Evolutionary conservation across 2,329 filamentous ascomycete genomes (phyloP).

Genomic region (Fusarium domesticum): DNA sequence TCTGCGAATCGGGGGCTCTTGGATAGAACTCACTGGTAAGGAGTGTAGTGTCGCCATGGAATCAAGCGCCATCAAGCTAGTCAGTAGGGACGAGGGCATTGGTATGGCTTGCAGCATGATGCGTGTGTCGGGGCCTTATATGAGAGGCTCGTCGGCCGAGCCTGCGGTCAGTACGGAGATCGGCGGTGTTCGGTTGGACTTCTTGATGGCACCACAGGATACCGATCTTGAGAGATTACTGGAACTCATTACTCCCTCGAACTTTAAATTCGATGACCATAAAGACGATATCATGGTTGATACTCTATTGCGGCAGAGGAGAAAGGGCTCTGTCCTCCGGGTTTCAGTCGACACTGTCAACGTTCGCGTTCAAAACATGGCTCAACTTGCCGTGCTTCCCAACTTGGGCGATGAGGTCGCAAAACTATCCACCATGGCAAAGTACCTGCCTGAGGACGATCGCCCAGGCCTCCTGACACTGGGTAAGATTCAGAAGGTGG

Average conservation of each 20-base stretch:
- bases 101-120: conserved; percentile 73
- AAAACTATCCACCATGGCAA: conserved; percentile 81
- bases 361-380: conserved; percentile 58
- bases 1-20: conserved; percentile 70
- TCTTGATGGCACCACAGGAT: conserved; percentile 69
- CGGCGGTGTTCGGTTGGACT: conserved; percentile 67
- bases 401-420: conserved; percentile 74
- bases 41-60: conserved; percentile 72
- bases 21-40: conserved; percentile 73
- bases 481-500: conserved; percentile 60
- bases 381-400: conserved; percentile 65
- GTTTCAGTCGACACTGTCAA: conserved; percentile 64
- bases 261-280: conserved; percentile 78
- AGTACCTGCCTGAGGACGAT: conserved; percentile 95
- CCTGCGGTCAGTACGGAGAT: conserved; percentile 63
- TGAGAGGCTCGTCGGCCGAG: conserved; percentile 49
- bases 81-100: conserved; percentile 70
- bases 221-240: conserved; percentile 78
- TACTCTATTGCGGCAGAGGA: conserved; percentile 79
- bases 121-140: conserved; percentile 68
- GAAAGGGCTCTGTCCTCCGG: conserved; percentile 80
- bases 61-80: conserved; percentile 77
- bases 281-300: conserved; percentile 95
- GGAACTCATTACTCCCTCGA: conserved; percentile 85
- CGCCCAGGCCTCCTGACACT: conserved; percentile 82